Evolutionary conservation across 306 rosid genomes (phyloP).

Genomic region (Vigna trinervia): DNA sequence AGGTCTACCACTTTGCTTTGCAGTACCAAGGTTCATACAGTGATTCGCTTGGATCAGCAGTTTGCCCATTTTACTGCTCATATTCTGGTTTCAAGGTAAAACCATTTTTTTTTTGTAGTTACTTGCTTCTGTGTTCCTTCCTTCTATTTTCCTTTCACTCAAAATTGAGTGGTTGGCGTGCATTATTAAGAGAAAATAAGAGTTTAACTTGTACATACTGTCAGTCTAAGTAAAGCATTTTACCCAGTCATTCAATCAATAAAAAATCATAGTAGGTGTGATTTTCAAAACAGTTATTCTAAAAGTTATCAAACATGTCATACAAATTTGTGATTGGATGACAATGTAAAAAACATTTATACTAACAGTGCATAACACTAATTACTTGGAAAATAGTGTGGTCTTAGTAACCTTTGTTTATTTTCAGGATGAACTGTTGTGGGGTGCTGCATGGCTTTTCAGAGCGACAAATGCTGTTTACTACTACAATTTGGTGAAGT

Average conservation of each 20-base stretch:
- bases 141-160: not conserved
- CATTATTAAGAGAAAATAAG: not conserved
- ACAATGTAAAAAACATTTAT: not conserved
- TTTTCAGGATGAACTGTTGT: slow-evolving; percentile 79
- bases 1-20: slow-evolving; percentile 77
- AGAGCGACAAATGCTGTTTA: slow-evolving; percentile 74
- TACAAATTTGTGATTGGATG: not conserved
- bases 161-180: not conserved
- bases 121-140: too few species aligned
- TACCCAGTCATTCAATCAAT: not conserved
- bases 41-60: slow-evolving; percentile 82
- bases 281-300: not conserved
- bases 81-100: slow-evolving; percentile 88
- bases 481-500: slow-evolving; percentile 66
- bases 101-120: not conserved
- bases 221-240: too few species aligned
- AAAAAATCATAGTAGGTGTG: not conserved
- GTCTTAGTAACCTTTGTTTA: slow-evolving; percentile 5
- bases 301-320: not conserved
- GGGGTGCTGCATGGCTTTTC: slow-evolving; percentile 97
- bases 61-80: slow-evolving; percentile 96
- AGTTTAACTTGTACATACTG: not conserved
- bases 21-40: slow-evolving; percentile 78
- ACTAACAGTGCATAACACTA: not conserved
- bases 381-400: not conserved